These are phyloP conservation scores for Pontederia crassipes DNA, from an alignment of 176 grass and related monocot genomes.

Conservation along the genomic window DNA sequence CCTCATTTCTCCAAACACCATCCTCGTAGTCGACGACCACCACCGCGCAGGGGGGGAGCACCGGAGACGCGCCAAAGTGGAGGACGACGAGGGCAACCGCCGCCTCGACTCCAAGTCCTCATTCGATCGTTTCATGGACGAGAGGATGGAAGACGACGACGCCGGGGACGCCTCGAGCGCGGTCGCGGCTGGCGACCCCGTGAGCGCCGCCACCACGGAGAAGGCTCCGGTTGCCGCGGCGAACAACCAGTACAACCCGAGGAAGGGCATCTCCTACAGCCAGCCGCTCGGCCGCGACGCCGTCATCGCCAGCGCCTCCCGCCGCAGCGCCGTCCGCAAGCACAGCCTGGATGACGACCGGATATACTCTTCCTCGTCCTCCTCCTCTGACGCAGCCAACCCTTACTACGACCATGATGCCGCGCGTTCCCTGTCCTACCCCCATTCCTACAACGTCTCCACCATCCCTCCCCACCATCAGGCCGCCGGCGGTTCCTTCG, in stretches of 20 bases:
- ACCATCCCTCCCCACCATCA: background rate
- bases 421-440: background rate
- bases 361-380: conserved; percentile 18
- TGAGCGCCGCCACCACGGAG: background rate
- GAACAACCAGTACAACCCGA: background rate
- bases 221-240: background rate
- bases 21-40: no score
- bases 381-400: background rate
- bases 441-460: background rate
- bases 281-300: conserved; percentile 58
- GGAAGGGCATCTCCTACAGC: conserved; percentile 74
- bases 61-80: no score
- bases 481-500: background rate
- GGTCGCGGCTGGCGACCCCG: no score
- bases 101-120: no score
- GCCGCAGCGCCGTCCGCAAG: conserved; percentile 17
- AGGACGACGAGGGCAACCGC: no score
- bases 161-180: no score
- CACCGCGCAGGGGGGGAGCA: no score
- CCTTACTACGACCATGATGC: background rate
- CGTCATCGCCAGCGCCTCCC: conserved; percentile 24
- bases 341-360: conserved; percentile 7
- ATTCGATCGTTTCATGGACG: no score
- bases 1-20: no score
- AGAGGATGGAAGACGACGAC: no score